Base-by-base conservation (phyloP, 768 basidiomycete genomes). In the Dioszegia crocea region DNA sequence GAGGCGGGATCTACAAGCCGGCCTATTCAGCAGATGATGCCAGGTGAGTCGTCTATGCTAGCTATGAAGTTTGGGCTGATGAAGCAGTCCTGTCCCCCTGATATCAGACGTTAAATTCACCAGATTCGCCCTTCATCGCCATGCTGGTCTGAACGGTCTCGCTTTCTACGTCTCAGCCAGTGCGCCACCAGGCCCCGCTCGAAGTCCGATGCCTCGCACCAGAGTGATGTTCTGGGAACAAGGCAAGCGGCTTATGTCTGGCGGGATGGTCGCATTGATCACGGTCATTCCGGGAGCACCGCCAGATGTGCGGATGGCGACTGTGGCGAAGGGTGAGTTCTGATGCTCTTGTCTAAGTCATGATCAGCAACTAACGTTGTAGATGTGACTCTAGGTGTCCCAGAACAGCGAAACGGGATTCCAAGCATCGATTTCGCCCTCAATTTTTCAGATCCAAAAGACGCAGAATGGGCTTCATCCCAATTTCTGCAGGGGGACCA, bases 191-290 rank as follows among this genome's bases (percentile, higher is more conserved):
- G 84, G 83, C 0, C 78, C 76, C 39, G 83, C 85, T 6, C 80
- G 85, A 21, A 73, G 80, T 40, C 21, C 67, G 1, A 72, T 78
- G 39, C 29, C 76, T 2, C 67, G 67, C 24, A 76, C 69, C 17
- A 82, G 87, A 6, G 76, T 65, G 0, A 74, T 78, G 4, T 88
- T 81, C 70, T 88, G 87, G 88, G 81, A 87, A 64, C 79, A 82
- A 24, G 80, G 83, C 6, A 85, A 85, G 58, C 80, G 85, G 0
- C 80, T 88, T 11, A 79, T 82, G 49, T 79, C 81, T 58, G 86
- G 88, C 0, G 82, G 82, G 17, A 82, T 89, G 17, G 80, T 89
- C 16, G 86, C 82, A 4, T 1, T 59, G 2, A 48, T 70, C 79
- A 19, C 39, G 27, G 16, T 44, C 51, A 9, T 65, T 10, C 5